phyloP scores from a whole-genome alignment of 208 protist species.

The Leishmania major region DNA sequence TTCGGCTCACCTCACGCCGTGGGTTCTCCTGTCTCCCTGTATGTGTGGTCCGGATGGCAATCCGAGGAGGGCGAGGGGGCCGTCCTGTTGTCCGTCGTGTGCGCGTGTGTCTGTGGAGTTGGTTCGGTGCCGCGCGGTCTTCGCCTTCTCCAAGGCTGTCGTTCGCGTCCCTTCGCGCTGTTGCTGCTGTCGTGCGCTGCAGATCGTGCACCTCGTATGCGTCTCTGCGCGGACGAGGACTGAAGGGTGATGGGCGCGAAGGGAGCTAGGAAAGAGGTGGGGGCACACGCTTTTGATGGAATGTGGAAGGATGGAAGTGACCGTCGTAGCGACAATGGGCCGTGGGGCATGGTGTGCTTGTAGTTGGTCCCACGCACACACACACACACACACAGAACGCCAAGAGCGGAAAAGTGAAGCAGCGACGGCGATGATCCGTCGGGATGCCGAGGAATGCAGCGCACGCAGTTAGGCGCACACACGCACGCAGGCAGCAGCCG shows the following conservation, averaged over 20 bases:
- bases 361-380: not conserved
- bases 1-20: not conserved
- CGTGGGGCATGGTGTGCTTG: not conserved
- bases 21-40: not conserved
- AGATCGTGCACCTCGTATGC: not conserved
- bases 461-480: not conserved
- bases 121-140: not conserved
- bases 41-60: not conserved
- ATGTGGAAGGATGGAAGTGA: not conserved
- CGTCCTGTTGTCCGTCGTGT: not conserved
- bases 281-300: not conserved
- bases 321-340: not conserved
- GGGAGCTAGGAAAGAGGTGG: not conserved
- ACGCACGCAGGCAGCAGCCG: not conserved
- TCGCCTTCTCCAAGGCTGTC: not conserved
- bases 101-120: not conserved
- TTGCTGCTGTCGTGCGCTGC: not conserved
- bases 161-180: not conserved
- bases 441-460: not conserved
- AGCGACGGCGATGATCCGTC: not conserved
- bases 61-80: not conserved
- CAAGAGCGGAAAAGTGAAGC: not conserved
- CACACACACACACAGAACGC: not conserved
- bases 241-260: not conserved
- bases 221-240: not conserved